Evolutionary conservation across 164 flowering plant genomes (phyloP).

Genomic region (Piper betle): DNA sequence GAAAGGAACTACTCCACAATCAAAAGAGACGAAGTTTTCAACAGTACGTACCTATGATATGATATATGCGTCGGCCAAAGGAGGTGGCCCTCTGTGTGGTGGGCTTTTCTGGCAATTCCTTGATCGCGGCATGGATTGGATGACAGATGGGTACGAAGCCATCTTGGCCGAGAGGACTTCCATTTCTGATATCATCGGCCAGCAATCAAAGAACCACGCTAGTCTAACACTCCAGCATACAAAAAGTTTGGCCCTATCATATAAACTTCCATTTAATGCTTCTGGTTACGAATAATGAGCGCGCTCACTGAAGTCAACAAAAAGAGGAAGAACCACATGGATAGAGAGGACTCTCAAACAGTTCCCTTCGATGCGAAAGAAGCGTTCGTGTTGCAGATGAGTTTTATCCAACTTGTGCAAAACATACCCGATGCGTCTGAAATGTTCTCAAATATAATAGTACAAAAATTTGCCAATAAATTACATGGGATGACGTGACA

Average conservation of each 20-base stretch:
- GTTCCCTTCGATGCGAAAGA: too few relatives aligned
- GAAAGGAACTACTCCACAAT: constrained; percentile 17
- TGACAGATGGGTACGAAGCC: constrained; percentile 64
- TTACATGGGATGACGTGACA: neutral
- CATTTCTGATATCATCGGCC: constrained; percentile 30
- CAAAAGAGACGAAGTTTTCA: constrained; percentile 26
- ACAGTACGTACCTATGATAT: constrained; percentile 12
- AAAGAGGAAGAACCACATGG: too few relatives aligned
- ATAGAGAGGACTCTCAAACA: too few relatives aligned
- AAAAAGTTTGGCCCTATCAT: neutral
- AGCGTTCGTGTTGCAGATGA: too few relatives aligned
- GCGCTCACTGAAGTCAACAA: too few relatives aligned
- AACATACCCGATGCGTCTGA: too few relatives aligned
- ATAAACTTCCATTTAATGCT: too few relatives aligned
- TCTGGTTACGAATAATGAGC: too few relatives aligned
- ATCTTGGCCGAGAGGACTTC: constrained; percentile 44
- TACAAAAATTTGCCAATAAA: neutral
- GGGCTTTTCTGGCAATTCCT: constrained; percentile 21
- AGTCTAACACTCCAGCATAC: constrained; percentile 14
- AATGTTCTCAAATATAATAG: too few relatives aligned
- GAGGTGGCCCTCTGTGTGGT: constrained; percentile 28
- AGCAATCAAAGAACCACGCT: constrained; percentile 39
- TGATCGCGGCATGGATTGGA: constrained; percentile 37
- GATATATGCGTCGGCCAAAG: constrained; percentile 19
- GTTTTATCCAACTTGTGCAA: too few relatives aligned